Base-by-base conservation (phyloP, 257 asterid genomes). In the Ocimum tenuiflorum region DNA sequence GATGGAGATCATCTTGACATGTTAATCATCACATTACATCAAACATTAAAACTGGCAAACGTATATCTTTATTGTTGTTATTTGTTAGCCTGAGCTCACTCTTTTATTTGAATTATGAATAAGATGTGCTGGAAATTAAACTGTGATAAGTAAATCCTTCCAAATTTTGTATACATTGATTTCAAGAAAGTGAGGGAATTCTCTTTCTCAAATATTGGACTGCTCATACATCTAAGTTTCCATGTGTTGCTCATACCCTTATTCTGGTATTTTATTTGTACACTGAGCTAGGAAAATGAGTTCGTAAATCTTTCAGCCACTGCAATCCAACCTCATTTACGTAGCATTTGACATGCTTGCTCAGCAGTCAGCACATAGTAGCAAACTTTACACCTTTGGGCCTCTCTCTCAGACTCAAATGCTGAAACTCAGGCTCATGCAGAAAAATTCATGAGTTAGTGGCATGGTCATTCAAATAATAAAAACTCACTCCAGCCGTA, bases 11-110 rank as follows among this genome's bases (percentile, higher is more conserved):
- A 61, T 60, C 48, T 66, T 57, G 35, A 43, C 57, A 36, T 55
- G 63, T 57, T 57, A 17, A 60, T 63, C 56, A 14, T 59, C 9
- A 54, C 43, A 29, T 45, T 29, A 27, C 67, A 42, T 66, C 57
- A 43, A 65, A 54, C 29, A 23, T 38, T 47, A 73, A 29, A 41
- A 36, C 63, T 45, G 60, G 50, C 50, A 64, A 60, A 33, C 60
- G 43, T 53, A 48, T 7, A 15, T 63, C 56, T 59, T 74, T 31
- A 22, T 67, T 51, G 10, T 36, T 54, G 46, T 70, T 36, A 31
- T 18, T 46, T 8, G 31, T 59, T 18, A 29, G 53, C 63, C 8
- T 41, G 48, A 20, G 52, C 33, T 47, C 57, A 27, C 17, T 14
- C 59, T 55, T 49, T 42, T 36, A 43, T 51, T 3, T 14, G 31